Evolutionary conservation across 176 grass and related monocot species (phyloP), one percentile per base, ranked within the genome.

Genomic region (Lolium multiflorum): DNA sequence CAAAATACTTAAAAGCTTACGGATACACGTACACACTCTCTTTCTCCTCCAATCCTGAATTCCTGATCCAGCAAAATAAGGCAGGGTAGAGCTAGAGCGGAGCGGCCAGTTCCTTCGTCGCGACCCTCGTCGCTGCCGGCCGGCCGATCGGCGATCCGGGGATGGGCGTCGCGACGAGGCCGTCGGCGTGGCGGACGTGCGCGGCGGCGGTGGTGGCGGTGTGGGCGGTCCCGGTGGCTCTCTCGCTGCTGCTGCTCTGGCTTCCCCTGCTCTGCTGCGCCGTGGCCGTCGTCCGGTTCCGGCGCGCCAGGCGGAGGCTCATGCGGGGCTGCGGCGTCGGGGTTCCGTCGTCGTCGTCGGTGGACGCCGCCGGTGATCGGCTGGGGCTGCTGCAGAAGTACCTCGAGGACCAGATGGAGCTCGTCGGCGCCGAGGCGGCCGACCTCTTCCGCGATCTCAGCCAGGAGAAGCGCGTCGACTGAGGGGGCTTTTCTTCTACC

Each of bases 391-490:
- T 95, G 82, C 85, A 92, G 14, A 85, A 72, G 79, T 95, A 95
- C 73, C 89, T 95, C 58, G 79, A 88, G 28, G 93, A 95, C 77
- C 93, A 95, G 91, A 48, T 95, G 90, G 88, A 89, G 82, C 93
- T 95, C 63, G 88, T 92, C 67, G 87, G 63, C 25, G 58, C 78
- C 12, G 85, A 52, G 4, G 77, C 51, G 13, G 41, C 22, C 37
- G 84, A 80, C 2, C 46, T 81, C 78, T 4, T 50, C 38, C 15
- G 48, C 24, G 67, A 77, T 14, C 67, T 16, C 71, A 26, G 71
- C 22, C 67, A 50, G 2, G 17, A 21, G 14, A 81, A 74, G 14
- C 14, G 67, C 60, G 50, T 50, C 39, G 47, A 4, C 3, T 52
- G 24, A 39, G 6, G 28, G 28, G 28, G 28, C 28, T 41, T 7